A percentile compares a stretch with the other conserved stretches of the same genome.
phyloP scores from a whole-genome alignment of 1,139 yeast species.

The Suhomyces panamericanus region DNA sequence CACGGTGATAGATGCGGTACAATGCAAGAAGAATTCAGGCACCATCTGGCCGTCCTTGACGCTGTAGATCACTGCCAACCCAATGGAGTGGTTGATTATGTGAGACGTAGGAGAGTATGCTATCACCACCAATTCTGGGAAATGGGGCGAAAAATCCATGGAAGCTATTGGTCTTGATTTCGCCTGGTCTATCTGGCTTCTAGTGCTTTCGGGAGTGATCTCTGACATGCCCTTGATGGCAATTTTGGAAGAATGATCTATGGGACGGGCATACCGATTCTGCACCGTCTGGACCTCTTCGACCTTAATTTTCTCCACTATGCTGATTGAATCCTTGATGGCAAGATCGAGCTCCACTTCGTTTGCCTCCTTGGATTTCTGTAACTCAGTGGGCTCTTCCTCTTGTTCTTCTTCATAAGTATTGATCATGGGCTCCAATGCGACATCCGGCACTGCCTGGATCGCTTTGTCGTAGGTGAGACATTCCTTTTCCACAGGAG shows the following conservation, averaged over 20 bases:
- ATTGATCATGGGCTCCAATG: not conserved
- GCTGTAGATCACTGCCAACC: conserved; percentile 37
- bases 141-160: conserved; percentile 44
- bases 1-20: conserved; percentile 43
- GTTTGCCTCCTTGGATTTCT: conserved; percentile 4
- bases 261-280: conserved; percentile 16
- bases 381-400: not conserved
- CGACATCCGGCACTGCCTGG: conserved; percentile 21
- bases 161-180: conserved; percentile 27
- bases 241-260: conserved; percentile 9
- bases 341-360: conserved; percentile 15
- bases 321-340: conserved; percentile 21
- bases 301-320: conserved; percentile 17
- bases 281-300: conserved; percentile 14
- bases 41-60: conserved; percentile 18
- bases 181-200: conserved; percentile 3
- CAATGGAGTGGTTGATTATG: conserved; percentile 21
- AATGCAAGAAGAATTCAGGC: conserved; percentile 52
- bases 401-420: not conserved
- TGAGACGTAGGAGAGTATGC: conserved; percentile 20
- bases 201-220: conserved; percentile 2
- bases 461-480: conserved; percentile 33
- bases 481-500: conserved; percentile 18
- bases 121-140: conserved; percentile 44
- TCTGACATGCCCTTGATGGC: conserved; percentile 3